Evolutionary conservation across 208 protist genomes (phyloP).

Genomic region (Acanthamoeba healyi): DNA sequence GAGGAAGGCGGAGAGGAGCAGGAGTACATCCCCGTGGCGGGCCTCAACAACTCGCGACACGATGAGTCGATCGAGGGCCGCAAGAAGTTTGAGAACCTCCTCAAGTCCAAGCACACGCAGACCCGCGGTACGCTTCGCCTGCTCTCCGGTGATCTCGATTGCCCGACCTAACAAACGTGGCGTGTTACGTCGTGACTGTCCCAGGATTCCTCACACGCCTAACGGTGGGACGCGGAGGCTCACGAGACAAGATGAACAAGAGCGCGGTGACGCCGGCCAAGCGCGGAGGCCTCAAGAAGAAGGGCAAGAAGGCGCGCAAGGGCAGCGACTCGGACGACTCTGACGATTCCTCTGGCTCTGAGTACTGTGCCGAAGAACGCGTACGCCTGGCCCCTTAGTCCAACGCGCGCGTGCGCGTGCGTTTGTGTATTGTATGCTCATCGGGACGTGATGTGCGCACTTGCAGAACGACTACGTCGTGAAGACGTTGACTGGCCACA

Average conservation of each 20-base stretch:
- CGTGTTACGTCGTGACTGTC: neutral
- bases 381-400: neutral
- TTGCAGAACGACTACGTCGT: slow-evolving; percentile 20
- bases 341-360: neutral
- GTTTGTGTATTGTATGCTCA: neutral
- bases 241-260: neutral
- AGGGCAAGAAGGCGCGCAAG: neutral
- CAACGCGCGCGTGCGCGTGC: neutral
- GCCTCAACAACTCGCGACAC: neutral
- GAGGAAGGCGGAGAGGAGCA: slow-evolving; percentile 28
- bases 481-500: slow-evolving; percentile 38
- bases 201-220: slow-evolving; percentile 1
- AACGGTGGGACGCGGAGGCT: neutral
- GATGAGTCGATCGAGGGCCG: neutral
- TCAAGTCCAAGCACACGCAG: slow-evolving; percentile 18
- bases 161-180: too few species aligned
- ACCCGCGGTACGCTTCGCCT: neutral
- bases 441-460: neutral
- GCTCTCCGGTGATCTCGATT: too few species aligned
- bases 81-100: slow-evolving; percentile 42
- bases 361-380: neutral
- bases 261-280: neutral
- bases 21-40: slow-evolving; percentile 29
- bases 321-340: neutral
- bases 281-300: neutral